Evolutionary conservation across 768 basidiomycete species (phyloP).

Genomic region (Cystoderma amianthinum): DNA sequence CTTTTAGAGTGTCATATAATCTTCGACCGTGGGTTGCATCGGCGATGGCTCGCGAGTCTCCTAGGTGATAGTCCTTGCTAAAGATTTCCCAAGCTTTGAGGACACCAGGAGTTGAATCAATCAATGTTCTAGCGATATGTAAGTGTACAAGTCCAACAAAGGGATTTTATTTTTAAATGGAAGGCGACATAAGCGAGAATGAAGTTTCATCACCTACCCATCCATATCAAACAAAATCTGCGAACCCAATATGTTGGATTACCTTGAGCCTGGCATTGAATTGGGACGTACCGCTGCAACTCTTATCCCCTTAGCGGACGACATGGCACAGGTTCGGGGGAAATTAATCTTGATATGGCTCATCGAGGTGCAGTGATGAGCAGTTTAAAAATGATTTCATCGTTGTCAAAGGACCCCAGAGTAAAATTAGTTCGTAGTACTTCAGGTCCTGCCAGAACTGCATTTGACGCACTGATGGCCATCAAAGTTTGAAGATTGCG

Average conservation of each 20-base stretch:
- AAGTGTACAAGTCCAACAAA: neutral
- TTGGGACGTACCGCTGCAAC: neutral
- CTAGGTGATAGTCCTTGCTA: slow-evolving; percentile 51
- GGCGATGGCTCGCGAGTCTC: slow-evolving; percentile 36
- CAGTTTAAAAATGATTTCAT: too few species aligned
- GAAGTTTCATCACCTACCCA: slow-evolving; percentile 35
- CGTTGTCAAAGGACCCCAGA: too few species aligned
- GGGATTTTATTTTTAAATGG: too few species aligned
- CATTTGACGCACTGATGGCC: too few species aligned
- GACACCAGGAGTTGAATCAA: slow-evolving; percentile 85
- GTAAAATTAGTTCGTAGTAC: too few species aligned
- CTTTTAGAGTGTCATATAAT: slow-evolving; percentile 66
- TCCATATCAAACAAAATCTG: slow-evolving; percentile 70
- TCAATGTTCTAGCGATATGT: slow-evolving; percentile 46
- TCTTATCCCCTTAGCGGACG: neutral
- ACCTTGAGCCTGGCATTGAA: neutral
- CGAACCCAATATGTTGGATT: neutral
- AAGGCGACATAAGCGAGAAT: too few species aligned
- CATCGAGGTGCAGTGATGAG: too few species aligned
- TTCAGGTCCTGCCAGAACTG: too few species aligned
- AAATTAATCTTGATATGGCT: too few species aligned
- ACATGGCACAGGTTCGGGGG: too few species aligned
- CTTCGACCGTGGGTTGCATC: slow-evolving; percentile 72
- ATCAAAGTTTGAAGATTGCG: too few species aligned
- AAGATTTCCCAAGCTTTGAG: slow-evolving; percentile 71